These are phyloP conservation scores for Phialophora macrospora DNA, from an alignment of 2,329 filamentous ascomycete genomes.

Conservation along the genomic window DNA sequence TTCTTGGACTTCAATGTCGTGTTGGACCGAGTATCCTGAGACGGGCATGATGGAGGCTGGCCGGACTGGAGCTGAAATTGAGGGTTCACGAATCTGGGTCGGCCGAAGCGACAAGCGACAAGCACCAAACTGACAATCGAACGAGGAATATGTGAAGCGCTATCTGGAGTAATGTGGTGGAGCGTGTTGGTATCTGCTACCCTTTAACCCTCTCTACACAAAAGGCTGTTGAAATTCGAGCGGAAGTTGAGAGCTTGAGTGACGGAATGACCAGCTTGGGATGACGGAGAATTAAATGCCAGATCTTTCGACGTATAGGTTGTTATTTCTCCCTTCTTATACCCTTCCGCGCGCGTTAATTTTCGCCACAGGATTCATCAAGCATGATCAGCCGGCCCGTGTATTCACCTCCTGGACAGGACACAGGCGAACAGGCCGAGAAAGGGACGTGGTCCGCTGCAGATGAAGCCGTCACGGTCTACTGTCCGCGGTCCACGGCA, in stretches of 20 bases:
- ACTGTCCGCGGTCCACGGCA: no score
- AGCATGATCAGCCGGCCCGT: neutral
- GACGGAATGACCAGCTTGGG: neutral
- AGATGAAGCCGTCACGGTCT: neutral
- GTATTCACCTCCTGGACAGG: neutral
- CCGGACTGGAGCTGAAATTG: neutral
- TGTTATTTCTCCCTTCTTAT: neutral
- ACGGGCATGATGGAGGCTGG: constrained; percentile 25
- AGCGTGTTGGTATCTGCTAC: neutral
- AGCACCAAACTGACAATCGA: no score
- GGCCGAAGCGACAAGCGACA: no score
- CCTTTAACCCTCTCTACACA: neutral
- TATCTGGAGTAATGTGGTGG: neutral
- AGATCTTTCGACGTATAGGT: neutral
- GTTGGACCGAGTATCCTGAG: constrained; percentile 30
- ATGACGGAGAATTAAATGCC: neutral
- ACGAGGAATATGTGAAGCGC: no score
- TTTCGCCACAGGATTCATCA: neutral
- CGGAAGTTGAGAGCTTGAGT: neutral
- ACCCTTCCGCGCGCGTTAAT: neutral
- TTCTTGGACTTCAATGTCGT: constrained; percentile 35
- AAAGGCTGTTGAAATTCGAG: neutral
- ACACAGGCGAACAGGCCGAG: neutral
- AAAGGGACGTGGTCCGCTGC: neutral
- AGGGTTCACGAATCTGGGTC: no score